Conservation (phyloP, 306 rosid species). For the Lagenaria siceraria region DNA sequence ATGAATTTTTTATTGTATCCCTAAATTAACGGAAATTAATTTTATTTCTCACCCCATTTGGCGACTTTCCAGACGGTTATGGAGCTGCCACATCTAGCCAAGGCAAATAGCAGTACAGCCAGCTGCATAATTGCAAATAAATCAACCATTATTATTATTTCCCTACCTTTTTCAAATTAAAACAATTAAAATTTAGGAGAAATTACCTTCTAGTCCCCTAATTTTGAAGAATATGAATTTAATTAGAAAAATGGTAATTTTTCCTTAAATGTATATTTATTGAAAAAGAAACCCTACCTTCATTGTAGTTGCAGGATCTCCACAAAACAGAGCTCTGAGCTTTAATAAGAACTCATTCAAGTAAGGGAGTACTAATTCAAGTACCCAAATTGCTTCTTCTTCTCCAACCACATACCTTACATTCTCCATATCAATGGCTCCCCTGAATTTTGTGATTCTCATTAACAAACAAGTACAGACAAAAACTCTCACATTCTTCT, state of each 20-base stretch:
- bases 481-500: neutral
- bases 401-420: slow-evolving; percentile 54
- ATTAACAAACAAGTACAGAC: neutral
- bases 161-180: neutral
- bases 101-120: slow-evolving; percentile 72
- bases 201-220: too few relatives aligned
- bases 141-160: neutral
- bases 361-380: slow-evolving; percentile 62
- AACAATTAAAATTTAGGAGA: too few relatives aligned
- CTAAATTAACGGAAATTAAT: too few relatives aligned
- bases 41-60: slow-evolving; percentile 42
- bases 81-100: slow-evolving; percentile 80
- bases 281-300: slow-evolving; percentile 29
- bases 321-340: slow-evolving; percentile 78
- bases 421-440: slow-evolving; percentile 34
- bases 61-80: slow-evolving; percentile 76
- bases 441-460: slow-evolving; percentile 23
- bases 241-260: too few relatives aligned
- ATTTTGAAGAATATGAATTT: too few relatives aligned
- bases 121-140: slow-evolving; percentile 36
- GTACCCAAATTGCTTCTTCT: slow-evolving; percentile 79
- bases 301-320: slow-evolving; percentile 86
- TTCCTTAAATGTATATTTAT: too few relatives aligned
- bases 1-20: too few relatives aligned
- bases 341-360: slow-evolving; percentile 64